Conservation (phyloP, 805 yeast species). For the Candida chilensis region DNA sequence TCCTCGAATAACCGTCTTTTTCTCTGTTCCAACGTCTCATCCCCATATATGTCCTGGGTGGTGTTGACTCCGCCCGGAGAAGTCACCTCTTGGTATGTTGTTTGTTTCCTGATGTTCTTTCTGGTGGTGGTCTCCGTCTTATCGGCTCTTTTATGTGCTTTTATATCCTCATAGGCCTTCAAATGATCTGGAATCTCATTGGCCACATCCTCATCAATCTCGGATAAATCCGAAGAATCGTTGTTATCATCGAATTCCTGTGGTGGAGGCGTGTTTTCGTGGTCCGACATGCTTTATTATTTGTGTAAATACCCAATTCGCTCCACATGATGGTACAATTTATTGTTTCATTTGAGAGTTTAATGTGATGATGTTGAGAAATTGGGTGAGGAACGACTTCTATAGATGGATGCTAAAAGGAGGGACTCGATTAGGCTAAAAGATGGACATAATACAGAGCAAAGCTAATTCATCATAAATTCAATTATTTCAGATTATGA, state of each 20-base stretch:
- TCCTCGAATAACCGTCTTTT: slow-evolving; percentile 76
- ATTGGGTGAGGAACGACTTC: slow-evolving; percentile 4
- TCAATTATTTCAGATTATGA: too few species aligned
- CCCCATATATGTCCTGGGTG: background rate
- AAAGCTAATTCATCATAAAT: too few species aligned
- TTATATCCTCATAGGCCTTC: background rate
- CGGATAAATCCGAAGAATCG: slow-evolving; percentile 22
- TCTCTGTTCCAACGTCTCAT: slow-evolving; percentile 15
- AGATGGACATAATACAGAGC: too few species aligned
- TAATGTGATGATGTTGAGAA: background rate
- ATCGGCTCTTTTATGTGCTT: background rate
- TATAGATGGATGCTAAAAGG: slow-evolving; percentile 2
- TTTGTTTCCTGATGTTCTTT: slow-evolving; percentile 6
- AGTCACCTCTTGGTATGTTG: slow-evolving; percentile 5
- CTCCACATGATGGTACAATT: background rate
- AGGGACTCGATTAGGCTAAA: too few species aligned
- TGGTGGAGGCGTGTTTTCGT: background rate
- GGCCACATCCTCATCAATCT: slow-evolving; percentile 23
- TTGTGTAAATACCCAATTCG: slow-evolving; percentile 1
- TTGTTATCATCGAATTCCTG: slow-evolving; percentile 3
- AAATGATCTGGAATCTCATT: slow-evolving; percentile 6
- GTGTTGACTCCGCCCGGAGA: too few species aligned
- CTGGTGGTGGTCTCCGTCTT: too few species aligned
- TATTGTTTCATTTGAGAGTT: background rate
- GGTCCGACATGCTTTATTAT: slow-evolving; percentile 1